These are phyloP conservation scores for Neonectria hederae DNA, from an alignment of 2,329 filamentous ascomycete species.

Conservation along the genomic window DNA sequence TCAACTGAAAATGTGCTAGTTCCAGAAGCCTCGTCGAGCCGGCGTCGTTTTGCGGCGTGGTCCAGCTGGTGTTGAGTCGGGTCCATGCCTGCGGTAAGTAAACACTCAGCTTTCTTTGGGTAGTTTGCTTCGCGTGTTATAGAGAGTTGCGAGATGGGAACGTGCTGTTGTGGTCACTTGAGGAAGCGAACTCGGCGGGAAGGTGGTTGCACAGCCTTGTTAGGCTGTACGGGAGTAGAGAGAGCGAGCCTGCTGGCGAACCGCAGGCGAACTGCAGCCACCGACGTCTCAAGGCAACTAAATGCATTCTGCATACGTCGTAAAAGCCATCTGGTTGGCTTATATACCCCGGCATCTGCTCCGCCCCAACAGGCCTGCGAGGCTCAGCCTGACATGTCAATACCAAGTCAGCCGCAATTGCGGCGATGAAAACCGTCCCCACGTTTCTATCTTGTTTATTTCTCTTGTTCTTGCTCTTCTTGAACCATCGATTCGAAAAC, in stretches of 20 bases:
- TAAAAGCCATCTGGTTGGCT: neutral
- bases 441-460: neutral
- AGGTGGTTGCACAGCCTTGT: neutral
- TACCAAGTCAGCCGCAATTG: neutral
- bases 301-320: neutral
- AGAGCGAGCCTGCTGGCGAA: neutral
- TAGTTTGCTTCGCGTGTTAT: neutral
- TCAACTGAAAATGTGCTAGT: neutral
- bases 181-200: neutral
- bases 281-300: neutral
- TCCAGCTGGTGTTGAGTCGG: neutral
- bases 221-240: neutral
- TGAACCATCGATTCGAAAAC: neutral
- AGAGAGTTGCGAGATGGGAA: neutral
- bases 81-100: neutral
- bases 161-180: neutral
- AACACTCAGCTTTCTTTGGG: neutral
- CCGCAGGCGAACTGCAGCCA: neutral
- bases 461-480: neutral
- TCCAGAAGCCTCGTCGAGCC: neutral
- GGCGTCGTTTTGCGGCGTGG: slow-evolving; percentile 1
- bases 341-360: neutral
- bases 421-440: neutral
- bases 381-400: neutral
- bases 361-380: neutral